A percentile compares a stretch with the other conserved stretches of the same genome.
phyloP scores from a whole-genome alignment of 2,329 filamentous ascomycete genomes.

The Hypoxylon sp. region DNA sequence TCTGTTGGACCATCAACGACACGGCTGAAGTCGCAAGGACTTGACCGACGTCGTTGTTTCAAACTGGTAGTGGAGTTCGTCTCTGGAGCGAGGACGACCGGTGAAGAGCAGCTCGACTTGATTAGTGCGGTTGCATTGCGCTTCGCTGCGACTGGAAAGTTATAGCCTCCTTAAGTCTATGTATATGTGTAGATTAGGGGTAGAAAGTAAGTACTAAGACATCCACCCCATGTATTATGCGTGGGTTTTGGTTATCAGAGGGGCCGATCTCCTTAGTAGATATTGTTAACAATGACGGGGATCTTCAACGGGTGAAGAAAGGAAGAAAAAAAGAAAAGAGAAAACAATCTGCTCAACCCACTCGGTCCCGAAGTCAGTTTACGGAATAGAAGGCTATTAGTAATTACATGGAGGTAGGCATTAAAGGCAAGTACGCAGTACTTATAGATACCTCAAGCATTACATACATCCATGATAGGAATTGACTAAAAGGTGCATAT shows the following conservation, averaged over 20 bases:
- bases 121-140: conserved; percentile 35
- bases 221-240: conserved; percentile 6
- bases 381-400: background rate
- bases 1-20: conserved; percentile 27
- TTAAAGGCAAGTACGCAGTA: background rate
- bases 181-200: conserved; percentile 1
- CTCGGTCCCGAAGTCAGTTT: conserved; percentile 30
- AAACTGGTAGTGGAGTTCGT: conserved; percentile 15
- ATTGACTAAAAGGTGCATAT: background rate
- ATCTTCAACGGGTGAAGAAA: conserved; percentile 21
- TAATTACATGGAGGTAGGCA: background rate
- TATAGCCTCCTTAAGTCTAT: conserved; percentile 34
- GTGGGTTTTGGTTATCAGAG: conserved; percentile 15
- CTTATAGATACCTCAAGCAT: background rate
- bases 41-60: conserved; percentile 32
- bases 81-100: conserved; percentile 24
- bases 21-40: conserved; percentile 31
- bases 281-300: conserved; percentile 13
- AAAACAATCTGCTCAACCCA: conserved; percentile 9
- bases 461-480: background rate
- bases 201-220: conserved; percentile 1
- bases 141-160: conserved; percentile 26
- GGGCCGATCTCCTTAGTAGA: background rate
- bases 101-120: conserved; percentile 22
- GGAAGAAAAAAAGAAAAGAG: conserved; percentile 13